Base-by-base conservation (phyloP, 2,329 filamentous ascomycete species). In the Sclerotinia trifoliorum region DNA sequence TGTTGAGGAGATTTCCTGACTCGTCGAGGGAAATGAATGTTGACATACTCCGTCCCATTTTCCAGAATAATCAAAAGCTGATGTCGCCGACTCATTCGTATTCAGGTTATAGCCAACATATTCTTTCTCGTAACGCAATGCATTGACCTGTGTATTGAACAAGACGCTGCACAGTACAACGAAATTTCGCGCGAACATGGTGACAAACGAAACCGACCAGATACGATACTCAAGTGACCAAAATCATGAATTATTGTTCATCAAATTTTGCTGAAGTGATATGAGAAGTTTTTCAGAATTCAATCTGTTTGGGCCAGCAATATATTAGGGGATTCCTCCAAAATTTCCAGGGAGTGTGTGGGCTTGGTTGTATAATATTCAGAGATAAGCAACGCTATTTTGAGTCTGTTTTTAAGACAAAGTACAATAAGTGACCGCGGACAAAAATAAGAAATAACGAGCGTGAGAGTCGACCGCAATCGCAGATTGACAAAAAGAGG, bases 51-150 rank as follows among this genome's bases (percentile, higher is more conserved):
- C 78, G n/a, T 78, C 78, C 83, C 85, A 84, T 79, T 82, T 78
- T 69, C 86, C 83, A 75, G 79, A 83, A 75, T 90, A 90, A 56
- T 90, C 81, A 49, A 84, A 78, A 2, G 87, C 85, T 63, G 82
- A 77, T 11, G 75, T 81, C n/a, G 87, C 86, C 57, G 80, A 78
- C 72, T 83, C 74, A 75, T 89, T 89, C 70, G 81, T 80, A 76
- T 90, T 90, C 70, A 89, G 79, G 73, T 70, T 70, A n/a, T 65
- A 70, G 29, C 66, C 67, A 44, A 62, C 69, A 49, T 35, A 67
- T 19, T 69, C 5, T 64, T 35, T 19, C 3, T 69, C 62, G 51
- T 69, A 70, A 6, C 66, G 69, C 32, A 70, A 42, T 8, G 66
- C 69, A 39, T 49, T 19, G 44, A 70, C 52, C 15, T 68, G 66